Percentiles rank a stretch among this genome's conserved stretches.
These are phyloP conservation scores for Citrus glauca DNA, from an alignment of 345 rosid species.

Conservation along the genomic window DNA sequence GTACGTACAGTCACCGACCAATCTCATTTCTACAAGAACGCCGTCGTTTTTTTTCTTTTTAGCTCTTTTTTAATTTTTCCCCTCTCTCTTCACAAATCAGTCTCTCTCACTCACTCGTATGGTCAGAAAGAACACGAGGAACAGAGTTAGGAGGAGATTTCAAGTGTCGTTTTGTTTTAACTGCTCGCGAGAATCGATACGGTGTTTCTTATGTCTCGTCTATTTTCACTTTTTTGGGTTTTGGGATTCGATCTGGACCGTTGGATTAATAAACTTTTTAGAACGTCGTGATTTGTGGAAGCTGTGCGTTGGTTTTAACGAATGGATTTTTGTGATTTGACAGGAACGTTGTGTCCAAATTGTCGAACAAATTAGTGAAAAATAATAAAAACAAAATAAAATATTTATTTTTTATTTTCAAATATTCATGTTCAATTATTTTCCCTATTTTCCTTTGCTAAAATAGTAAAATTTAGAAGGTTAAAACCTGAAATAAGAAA, in stretches of 20 bases:
- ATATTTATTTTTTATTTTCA: too few relatives aligned
- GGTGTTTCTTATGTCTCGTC: background rate
- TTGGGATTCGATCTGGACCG: background rate
- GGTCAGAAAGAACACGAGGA: background rate
- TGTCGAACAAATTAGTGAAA: background rate
- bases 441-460: too few relatives aligned
- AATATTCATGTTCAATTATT: too few relatives aligned
- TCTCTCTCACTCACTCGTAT: background rate
- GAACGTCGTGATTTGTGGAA: background rate
- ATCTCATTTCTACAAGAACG: conserved; percentile 30
- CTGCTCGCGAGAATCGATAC: background rate
- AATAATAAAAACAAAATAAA: too few relatives aligned
- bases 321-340: background rate
- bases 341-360: background rate
- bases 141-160: background rate
- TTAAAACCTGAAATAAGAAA: too few relatives aligned
- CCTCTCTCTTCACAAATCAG: background rate
- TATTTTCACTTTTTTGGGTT: too few relatives aligned
- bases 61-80: background rate
- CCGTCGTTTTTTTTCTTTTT: conserved; percentile 9
- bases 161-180: background rate
- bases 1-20: conserved; percentile 22
- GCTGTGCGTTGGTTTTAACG: background rate
- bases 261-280: background rate
- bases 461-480: too few relatives aligned